phyloP scores from a whole-genome alignment of 768 basidiomycete genomes.

The Fomitopsis serialis region DNA sequence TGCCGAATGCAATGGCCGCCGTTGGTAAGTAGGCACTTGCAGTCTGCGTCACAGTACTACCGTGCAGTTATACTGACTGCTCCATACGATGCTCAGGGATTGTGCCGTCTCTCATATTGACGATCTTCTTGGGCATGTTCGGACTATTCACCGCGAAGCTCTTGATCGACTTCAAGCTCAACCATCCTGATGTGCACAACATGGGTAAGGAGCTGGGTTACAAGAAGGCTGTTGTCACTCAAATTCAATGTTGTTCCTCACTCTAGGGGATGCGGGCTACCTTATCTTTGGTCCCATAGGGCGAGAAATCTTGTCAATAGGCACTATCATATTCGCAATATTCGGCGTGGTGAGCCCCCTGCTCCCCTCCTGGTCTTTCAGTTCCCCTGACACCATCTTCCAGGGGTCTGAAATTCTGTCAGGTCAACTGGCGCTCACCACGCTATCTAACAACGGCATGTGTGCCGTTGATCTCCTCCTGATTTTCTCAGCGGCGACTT shows the following conservation, averaged over 20 bases:
- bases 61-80: too few relatives aligned
- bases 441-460: slow-evolving; percentile 42
- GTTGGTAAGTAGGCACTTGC: slow-evolving; percentile 40
- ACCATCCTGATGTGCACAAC: slow-evolving; percentile 48
- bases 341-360: slow-evolving; percentile 20
- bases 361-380: background rate
- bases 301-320: slow-evolving; percentile 38
- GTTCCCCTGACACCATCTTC: background rate
- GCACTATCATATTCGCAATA: slow-evolving; percentile 49
- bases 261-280: slow-evolving; percentile 44
- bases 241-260: background rate
- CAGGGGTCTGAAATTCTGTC: slow-evolving; percentile 46
- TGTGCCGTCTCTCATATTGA: slow-evolving; percentile 45
- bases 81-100: too few relatives aligned
- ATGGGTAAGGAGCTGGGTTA: slow-evolving; percentile 32
- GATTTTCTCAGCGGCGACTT: slow-evolving; percentile 40
- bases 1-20: slow-evolving; percentile 45
- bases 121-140: slow-evolving; percentile 47
- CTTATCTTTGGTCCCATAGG: slow-evolving; percentile 43
- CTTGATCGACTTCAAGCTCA: slow-evolving; percentile 51
- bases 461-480: slow-evolving; percentile 40
- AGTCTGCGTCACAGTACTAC: too few relatives aligned
- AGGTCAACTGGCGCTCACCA: slow-evolving; percentile 47
- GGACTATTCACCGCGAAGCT: slow-evolving; percentile 48
- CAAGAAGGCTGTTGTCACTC: background rate